A percentile compares a stretch with the other conserved stretches of the same genome.
Evolutionary conservation across 495 filamentous ascomycete genomes (phyloP).

Genomic region (Cetradonia linearis): DNA sequence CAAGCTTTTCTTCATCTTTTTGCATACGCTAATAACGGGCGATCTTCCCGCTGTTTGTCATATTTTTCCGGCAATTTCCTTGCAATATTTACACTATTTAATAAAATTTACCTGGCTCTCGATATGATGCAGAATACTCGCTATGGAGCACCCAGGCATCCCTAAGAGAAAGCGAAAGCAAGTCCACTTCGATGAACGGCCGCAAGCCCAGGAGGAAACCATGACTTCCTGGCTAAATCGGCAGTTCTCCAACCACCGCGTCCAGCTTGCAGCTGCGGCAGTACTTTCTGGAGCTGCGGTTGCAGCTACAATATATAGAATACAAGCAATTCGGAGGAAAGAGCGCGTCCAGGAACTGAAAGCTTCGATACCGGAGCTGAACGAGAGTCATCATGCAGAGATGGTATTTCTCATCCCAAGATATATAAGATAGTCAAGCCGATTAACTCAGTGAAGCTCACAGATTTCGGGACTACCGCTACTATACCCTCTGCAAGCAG

Average conservation of each 20-base stretch:
- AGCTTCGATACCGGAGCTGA: conserved; percentile 53
- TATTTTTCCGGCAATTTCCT: too few species aligned
- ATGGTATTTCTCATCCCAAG: conserved; percentile 27
- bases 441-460: conserved; percentile 52
- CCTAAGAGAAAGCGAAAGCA: conserved; percentile 4
- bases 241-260: conserved; percentile 41
- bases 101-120: too few species aligned
- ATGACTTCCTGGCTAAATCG: conserved; percentile 53
- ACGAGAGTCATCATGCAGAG: conserved; percentile 36
- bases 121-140: neutral
- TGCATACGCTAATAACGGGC: too few species aligned
- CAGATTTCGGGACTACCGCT: conserved; percentile 61
- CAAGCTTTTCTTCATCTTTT: too few species aligned
- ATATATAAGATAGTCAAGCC: conserved; percentile 19
- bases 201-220: conserved; percentile 13
- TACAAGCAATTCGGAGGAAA: conserved; percentile 53
- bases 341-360: conserved; percentile 59
- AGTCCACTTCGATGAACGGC: conserved; percentile 3
- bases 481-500: conserved; percentile 43
- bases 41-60: conserved; percentile 2
- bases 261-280: conserved; percentile 67
- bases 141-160: neutral
- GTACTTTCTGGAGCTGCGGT: conserved; percentile 65
- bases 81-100: too few species aligned
- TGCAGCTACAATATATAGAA: conserved; percentile 59